phyloP scores from a whole-genome alignment of 805 yeast species.

The Yarrowia sp. region DNA sequence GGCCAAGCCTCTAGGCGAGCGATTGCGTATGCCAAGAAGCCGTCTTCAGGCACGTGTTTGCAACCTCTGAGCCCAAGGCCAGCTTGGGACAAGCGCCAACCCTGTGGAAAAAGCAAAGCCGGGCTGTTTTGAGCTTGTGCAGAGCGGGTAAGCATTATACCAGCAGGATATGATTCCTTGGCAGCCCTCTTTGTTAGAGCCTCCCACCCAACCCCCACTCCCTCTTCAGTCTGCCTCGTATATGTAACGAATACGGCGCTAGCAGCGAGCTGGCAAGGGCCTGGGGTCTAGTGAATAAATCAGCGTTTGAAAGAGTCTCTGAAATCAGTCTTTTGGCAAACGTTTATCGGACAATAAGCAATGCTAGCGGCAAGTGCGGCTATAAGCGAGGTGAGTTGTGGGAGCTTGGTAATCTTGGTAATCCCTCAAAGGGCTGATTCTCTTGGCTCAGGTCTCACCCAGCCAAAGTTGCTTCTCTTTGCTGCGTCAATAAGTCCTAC shows the following conservation, averaged over 20 bases:
- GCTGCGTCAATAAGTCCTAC: too few relatives aligned
- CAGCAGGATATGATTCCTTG: neutral
- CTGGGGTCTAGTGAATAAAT: constrained; percentile 1
- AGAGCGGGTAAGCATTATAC: neutral
- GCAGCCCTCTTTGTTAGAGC: constrained; percentile 6
- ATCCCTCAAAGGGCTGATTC: neutral
- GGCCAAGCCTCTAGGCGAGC: constrained; percentile 5
- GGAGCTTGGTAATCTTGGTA: too few relatives aligned
- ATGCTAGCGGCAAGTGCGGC: constrained; percentile 1
- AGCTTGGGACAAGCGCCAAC: neutral
- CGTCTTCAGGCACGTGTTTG: constrained; percentile 7
- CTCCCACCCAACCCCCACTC: neutral
- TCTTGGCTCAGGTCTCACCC: neutral
- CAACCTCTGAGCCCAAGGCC: neutral
- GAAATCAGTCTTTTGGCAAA: constrained; percentile 3
- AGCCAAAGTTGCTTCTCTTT: too few relatives aligned
- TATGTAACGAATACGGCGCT: too few relatives aligned
- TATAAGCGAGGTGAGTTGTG: neutral
- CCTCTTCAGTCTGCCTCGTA: too few relatives aligned
- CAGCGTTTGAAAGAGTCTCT: neutral
- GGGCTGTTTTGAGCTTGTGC: neutral
- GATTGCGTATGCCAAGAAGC: constrained; percentile 13
- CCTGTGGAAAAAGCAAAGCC: constrained; percentile 14
- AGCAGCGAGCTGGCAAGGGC: neutral
- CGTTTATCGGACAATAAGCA: constrained; percentile 7